Conservation (phyloP, 768 basidiomycete genomes). For the Boletus barrowsii region DNA sequence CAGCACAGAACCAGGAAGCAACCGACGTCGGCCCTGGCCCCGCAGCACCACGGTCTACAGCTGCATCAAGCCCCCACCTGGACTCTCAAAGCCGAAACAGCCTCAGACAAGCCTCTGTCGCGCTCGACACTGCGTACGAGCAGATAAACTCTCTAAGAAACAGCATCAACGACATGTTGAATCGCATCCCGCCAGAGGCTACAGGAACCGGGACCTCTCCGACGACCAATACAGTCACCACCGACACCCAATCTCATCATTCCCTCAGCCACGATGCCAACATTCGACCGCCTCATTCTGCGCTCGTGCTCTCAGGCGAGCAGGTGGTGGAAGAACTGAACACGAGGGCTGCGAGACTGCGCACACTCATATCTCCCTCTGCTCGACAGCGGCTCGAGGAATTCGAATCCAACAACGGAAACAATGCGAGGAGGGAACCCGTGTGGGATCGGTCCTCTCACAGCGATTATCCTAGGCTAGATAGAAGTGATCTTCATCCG, state of each 20-base stretch:
- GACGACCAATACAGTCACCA: conserved; percentile 2
- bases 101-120: conserved; percentile 50
- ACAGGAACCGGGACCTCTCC: conserved; percentile 6
- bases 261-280: conserved; percentile 16
- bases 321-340: conserved; percentile 27
- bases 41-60: conserved; percentile 4
- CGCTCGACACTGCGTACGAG: conserved; percentile 52
- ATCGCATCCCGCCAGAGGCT: conserved; percentile 37
- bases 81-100: conserved; percentile 32
- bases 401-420: conserved; percentile 23
- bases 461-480: conserved; percentile 11
- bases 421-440: conserved; percentile 13
- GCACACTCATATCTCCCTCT: conserved; percentile 29
- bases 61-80: conserved; percentile 4
- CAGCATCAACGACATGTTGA: conserved; percentile 43
- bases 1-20: conserved; percentile 13
- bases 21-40: conserved; percentile 3
- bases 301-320: conserved; percentile 29
- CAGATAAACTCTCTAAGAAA: conserved; percentile 54
- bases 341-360: conserved; percentile 26
- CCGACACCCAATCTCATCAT: conserved; percentile 7
- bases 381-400: conserved; percentile 33
- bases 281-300: conserved; percentile 31
- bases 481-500: conserved; percentile 15
- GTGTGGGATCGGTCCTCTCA: conserved; percentile 22